Base-by-base conservation (phyloP, 345 rosid species). In the Odontarrhena argentea region DNA sequence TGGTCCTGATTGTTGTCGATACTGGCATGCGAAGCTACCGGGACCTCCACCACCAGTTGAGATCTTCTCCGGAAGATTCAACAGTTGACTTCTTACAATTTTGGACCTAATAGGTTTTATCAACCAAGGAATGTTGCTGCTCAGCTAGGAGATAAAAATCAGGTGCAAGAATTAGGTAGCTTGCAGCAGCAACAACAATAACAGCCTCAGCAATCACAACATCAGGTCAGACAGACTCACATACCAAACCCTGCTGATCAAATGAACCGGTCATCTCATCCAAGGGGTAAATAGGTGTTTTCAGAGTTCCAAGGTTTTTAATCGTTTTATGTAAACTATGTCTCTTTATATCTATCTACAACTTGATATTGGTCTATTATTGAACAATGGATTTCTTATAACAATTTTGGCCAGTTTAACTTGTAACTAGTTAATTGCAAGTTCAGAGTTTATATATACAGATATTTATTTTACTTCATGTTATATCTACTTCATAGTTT, bases 221-320 rank as follows among this genome's bases (percentile, higher is more conserved):
- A 80, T 28, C 93, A 81, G 81, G 79, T 68, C 63, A 58, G 77
- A 78, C 96, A 80, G 84, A 71, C 66, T 47, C 97, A 81, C 79
- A 69, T 79, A 55, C 95, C 80, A 71, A 88, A 69, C 81, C 73
- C 85, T 73, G 79, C 92, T 47, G 84, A 80, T 67, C 96, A 80
- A 78, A 68, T 81, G 14, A 89, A 81, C 90, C 85, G 82, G 83
- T 67, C 90, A 49, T 76, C 81, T 58, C 78, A 69, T 69, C 85
- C 99, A 74, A 76, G 99, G 99, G 83, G 79, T 87, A 78, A 86
- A 96, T 89, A 95, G 99, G 99, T 95, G 82, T 84, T 96, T 91
- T 85, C 86, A 80, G 96, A 86, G 88, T 77, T 75, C 96, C 82
- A 79, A 67, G 83, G 84, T 83, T 83, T 86, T 83, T 83, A 78